phyloP scores from a whole-genome alignment of 306 rosid genomes.

The Hippophae tibetana region DNA sequence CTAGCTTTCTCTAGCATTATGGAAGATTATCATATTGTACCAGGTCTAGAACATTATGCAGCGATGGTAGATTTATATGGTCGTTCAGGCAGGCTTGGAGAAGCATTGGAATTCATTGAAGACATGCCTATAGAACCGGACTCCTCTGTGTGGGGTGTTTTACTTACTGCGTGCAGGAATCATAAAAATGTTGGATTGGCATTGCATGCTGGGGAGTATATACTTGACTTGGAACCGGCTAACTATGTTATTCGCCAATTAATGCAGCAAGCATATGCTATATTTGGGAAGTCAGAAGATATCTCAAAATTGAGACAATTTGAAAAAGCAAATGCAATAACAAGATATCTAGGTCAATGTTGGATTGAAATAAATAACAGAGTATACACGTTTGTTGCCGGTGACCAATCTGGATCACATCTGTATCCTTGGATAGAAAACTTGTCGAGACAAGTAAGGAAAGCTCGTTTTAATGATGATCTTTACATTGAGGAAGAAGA shows the following conservation, averaged over 20 bases:
- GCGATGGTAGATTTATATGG: constrained; percentile 72
- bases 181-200: constrained; percentile 56
- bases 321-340: constrained; percentile 39
- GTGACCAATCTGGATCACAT: constrained; percentile 39
- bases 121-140: constrained; percentile 71
- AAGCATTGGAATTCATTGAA: constrained; percentile 59
- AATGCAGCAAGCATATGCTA: constrained; percentile 49
- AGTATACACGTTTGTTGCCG: constrained; percentile 50
- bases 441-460: constrained; percentile 35
- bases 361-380: constrained; percentile 62
- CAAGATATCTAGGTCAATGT: constrained; percentile 49
- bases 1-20: constrained; percentile 46
- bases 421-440: constrained; percentile 50
- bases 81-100: constrained; percentile 73
- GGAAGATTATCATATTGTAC: constrained; percentile 47
- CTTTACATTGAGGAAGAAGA: constrained; percentile 71
- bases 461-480: constrained; percentile 27
- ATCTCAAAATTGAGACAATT: constrained; percentile 37
- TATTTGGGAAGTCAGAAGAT: constrained; percentile 46
- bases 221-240: constrained; percentile 61
- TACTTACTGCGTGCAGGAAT: constrained; percentile 69
- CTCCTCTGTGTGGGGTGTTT: constrained; percentile 54
- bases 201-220: constrained; percentile 45
- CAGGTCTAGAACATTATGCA: constrained; percentile 67
- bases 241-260: constrained; percentile 37